Conservation (phyloP, 116 monocot genomes). For the Posidonia oceanica region DNA sequence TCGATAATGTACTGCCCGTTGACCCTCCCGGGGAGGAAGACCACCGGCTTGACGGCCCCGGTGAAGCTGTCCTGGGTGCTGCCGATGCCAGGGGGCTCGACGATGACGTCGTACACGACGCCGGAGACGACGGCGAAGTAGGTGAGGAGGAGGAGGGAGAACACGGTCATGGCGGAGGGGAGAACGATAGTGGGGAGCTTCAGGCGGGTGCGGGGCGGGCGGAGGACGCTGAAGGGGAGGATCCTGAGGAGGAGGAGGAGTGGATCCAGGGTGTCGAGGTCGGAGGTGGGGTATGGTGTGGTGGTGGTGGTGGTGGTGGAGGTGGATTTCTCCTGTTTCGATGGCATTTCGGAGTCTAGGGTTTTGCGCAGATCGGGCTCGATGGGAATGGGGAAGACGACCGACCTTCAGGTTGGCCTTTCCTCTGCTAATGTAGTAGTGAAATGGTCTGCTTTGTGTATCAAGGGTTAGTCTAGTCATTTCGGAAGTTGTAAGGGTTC, state of each 20-base stretch:
- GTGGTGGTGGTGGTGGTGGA: conserved; percentile 11
- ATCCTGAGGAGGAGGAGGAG: conserved; percentile 42
- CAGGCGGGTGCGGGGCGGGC: conserved; percentile 57
- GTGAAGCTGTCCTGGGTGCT: conserved; percentile 60
- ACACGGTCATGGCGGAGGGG: conserved; percentile 55
- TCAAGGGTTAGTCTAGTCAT: no score
- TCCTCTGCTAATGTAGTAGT: no score
- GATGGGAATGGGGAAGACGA: no score
- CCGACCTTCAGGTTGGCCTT: no score
- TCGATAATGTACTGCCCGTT: conserved; percentile 97
- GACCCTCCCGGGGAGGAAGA: conserved; percentile 81
- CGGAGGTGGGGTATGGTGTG: conserved; percentile 15
- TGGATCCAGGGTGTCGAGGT: conserved; percentile 40
- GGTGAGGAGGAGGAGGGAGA: conserved; percentile 74
- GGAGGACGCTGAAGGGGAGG: conserved; percentile 78
- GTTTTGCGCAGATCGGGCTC: background rate
- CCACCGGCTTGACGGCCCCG: conserved; percentile 61
- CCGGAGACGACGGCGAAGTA: conserved; percentile 93
- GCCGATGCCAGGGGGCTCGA: conserved; percentile 91
- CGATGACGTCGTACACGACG: conserved; percentile 89
- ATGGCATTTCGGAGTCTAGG: background rate
- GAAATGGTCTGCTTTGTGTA: no score
- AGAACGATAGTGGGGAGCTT: conserved; percentile 36
- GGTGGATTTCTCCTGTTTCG: background rate
- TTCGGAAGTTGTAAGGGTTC: no score